phyloP scores from a whole-genome alignment of 2,329 filamentous ascomycete genomes.

The Coleophoma cylindrospora region DNA sequence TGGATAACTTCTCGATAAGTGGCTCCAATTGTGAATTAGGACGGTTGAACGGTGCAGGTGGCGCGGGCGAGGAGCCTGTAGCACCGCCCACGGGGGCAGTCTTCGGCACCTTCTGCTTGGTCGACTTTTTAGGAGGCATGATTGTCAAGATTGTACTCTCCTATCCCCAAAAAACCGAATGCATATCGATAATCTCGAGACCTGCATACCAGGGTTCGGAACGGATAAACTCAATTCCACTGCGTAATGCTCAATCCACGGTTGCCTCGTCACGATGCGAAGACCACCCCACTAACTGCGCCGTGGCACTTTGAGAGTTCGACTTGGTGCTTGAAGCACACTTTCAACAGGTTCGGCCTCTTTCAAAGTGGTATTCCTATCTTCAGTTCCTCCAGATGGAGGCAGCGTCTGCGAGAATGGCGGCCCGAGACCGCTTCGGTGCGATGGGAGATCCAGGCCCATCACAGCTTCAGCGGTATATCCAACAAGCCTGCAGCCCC shows the following conservation, averaged over 20 bases:
- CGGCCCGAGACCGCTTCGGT: conserved; percentile 89
- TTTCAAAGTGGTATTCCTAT: background rate
- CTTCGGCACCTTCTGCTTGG: conserved; percentile 19
- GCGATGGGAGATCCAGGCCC: conserved; percentile 72
- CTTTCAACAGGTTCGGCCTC: background rate
- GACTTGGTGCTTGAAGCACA: background rate
- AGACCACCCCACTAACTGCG: background rate
- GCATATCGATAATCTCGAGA: background rate
- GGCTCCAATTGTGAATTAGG: conserved; percentile 58
- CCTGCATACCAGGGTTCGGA: background rate
- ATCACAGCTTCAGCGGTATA: conserved; percentile 90
- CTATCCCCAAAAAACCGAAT: background rate
- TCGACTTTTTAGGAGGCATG: conserved; percentile 25
- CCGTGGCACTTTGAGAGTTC: background rate
- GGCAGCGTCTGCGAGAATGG: conserved; percentile 92
- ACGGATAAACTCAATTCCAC: background rate
- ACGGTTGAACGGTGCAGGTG: conserved; percentile 63
- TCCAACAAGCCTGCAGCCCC: conserved; percentile 92
- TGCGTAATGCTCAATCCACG: background rate
- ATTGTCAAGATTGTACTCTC: background rate
- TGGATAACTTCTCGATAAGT: conserved; percentile 62
- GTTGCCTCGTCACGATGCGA: background rate
- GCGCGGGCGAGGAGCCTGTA: conserved; percentile 15
- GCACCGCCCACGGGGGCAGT: background rate
- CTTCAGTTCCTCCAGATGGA: conserved; percentile 58